Evolutionary conservation across 2,329 filamentous ascomycete genomes (phyloP), one percentile per base, ranked within the genome.

Genomic region (Aspergillus proliferans): DNA sequence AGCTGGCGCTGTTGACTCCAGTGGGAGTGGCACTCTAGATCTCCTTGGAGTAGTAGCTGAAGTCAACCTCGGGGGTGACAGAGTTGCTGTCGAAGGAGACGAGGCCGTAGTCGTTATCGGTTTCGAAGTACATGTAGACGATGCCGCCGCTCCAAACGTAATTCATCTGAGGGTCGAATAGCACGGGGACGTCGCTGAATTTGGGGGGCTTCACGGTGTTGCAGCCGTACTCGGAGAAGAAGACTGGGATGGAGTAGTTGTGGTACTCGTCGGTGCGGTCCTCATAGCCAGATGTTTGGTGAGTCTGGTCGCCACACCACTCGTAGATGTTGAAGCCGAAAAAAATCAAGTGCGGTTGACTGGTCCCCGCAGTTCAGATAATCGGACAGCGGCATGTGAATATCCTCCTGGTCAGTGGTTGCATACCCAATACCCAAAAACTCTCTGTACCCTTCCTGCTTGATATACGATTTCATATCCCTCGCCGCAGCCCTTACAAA

Each of bases 251-350:
- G 12, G 87, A 87, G 78, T 92, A 97, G 67, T 85, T 82, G 51
- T 77, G 71, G 76, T 95, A 96, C 74, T 95, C 91, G 53, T 87
- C 72, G 58, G 89, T 88, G 67, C 91, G 86, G 51, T 82, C 77
- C 56, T 84, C 79, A 72, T 90, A 97, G 47, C 88, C 87, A 1
- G 92, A 95, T 52, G 78, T 67, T 24, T 76, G 64, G 74, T 86
- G 92, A 59, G 77, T 82, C 64, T 87, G 94, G 61, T 89, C 68
- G 57, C 90, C 92, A 68, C 92, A 97, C 92, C 92, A 97, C 39
- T 89, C 94, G 81, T 96, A 97, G 74, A 96, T 94, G 79, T 96
- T 97, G 84, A 96, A 95, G 52, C 92, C 92, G 89, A 89, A 96
- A 78, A 78, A 92, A 96, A 72, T 96, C 92, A 57, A 96, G 21